These are phyloP conservation scores for Termitomyces sp. DNA, from an alignment of 768 basidiomycete genomes.

Conservation along the genomic window DNA sequence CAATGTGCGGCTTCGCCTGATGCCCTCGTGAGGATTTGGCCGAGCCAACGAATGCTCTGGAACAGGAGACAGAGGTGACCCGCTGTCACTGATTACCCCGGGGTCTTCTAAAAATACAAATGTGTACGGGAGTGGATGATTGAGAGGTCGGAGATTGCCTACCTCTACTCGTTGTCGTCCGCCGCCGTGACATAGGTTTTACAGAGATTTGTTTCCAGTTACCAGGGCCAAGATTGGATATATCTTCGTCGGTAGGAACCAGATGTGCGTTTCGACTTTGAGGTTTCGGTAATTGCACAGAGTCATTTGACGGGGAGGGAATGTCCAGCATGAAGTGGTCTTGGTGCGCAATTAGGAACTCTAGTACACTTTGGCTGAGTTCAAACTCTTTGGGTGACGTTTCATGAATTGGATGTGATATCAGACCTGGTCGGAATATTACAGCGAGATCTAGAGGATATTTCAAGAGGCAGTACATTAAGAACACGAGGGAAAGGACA, in stretches of 20 bases:
- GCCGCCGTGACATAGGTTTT: constrained; percentile 42
- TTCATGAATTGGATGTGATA: constrained; percentile 85
- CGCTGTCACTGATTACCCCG: constrained; percentile 25
- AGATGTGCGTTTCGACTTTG: constrained; percentile 34
- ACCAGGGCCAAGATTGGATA: constrained; percentile 28
- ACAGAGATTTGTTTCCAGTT: constrained; percentile 43
- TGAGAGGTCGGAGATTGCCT: constrained; percentile 6
- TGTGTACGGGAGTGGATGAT: neutral
- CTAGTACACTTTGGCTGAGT: constrained; percentile 84
- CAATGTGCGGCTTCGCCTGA: constrained; percentile 61
- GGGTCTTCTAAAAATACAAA: constrained; percentile 10
- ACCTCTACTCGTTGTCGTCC: constrained; percentile 46
- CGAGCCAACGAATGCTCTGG: constrained; percentile 29
- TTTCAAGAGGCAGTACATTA: neutral
- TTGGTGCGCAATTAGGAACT: constrained; percentile 95
- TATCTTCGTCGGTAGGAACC: constrained; percentile 42
- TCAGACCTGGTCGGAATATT: constrained; percentile 93
- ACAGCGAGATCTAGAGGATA: constrained; percentile 76
- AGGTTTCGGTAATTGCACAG: constrained; percentile 11
- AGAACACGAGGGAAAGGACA: constrained; percentile 24
- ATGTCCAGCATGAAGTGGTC: constrained; percentile 93
- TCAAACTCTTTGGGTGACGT: constrained; percentile 83
- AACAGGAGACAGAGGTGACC: constrained; percentile 49
- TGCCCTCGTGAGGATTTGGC: constrained; percentile 19
- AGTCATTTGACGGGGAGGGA: constrained; percentile 50